Base-by-base conservation (phyloP, 2,329 filamentous ascomycete genomes). In the Orbilia oligospora region DNA sequence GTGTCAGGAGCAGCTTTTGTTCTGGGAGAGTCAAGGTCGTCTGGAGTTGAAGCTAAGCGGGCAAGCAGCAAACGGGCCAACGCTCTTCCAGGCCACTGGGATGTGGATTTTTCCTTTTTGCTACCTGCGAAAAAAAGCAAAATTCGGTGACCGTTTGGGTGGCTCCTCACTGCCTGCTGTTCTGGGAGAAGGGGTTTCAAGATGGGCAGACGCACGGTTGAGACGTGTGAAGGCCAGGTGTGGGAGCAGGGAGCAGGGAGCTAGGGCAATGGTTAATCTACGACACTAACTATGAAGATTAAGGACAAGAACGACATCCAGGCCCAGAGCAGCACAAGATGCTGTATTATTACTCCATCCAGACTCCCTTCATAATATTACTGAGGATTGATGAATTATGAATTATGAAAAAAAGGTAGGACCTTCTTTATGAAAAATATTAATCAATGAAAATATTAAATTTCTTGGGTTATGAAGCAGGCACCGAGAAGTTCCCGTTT, bases 171-270 rank as follows among this genome's bases (percentile, higher is more conserved):
- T 67, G 70, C 73, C 73, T 77, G 70, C 73, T 77, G 58, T 77
- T 77, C 73, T 77, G 73, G 67, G 73, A 77, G 73, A 71, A 67
- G 66, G 51, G 67, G 73, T 77, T 77, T 77, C 73, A 77, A 67
- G 66, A 71, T 63, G 67, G 73, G 38, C 58, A 68, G 49, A 64
- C 67, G 73, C 73, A 77, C 73, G 73, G 73, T 77, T 77, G 73
- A 77, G 73, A 77, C 73, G 73, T 71, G 73, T 77, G 67, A 71
- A 71, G 49, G 58, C 66, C 58, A 66, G 73, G 68, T 71, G 53
- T 76, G 71, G 70, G 33, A 65, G 70, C 70, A 73, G 58, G 68
- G 73, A 53, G 66, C 67, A 56, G 46, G 66, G 66, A n/a, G n/a
- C n/a, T n/a, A n/a, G n/a, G 56, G 61, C 36, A 36, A 38, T 48